These are phyloP conservation scores for Colletotrichum zoysiae DNA, from an alignment of 2,329 filamentous ascomycete species.

Conservation along the genomic window DNA sequence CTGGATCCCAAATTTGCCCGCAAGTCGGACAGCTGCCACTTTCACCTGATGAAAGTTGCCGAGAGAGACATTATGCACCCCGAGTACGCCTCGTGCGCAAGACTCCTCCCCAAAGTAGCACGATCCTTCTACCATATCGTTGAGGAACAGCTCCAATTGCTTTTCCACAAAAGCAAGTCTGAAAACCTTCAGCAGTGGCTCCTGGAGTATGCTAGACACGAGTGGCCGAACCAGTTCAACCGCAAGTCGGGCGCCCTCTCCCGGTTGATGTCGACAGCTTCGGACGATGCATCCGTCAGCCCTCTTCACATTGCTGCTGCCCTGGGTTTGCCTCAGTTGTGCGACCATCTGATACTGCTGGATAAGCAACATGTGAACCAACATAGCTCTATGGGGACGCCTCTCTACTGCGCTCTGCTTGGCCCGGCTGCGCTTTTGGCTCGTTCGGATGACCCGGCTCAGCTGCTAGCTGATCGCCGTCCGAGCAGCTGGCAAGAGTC, in stretches of 20 bases:
- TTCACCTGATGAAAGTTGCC: not conserved
- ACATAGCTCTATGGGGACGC: slow-evolving; percentile 47
- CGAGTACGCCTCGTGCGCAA: slow-evolving; percentile 17
- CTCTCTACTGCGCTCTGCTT: slow-evolving; percentile 52
- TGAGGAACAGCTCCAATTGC: slow-evolving; percentile 44
- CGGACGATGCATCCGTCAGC: slow-evolving; percentile 46
- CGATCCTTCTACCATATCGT: slow-evolving; percentile 46
- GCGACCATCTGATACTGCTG: slow-evolving; percentile 40
- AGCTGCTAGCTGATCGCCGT: not conserved
- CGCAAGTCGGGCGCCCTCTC: slow-evolving; percentile 40
- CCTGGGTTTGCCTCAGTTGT: slow-evolving; percentile 49
- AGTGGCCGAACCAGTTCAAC: slow-evolving; percentile 47
- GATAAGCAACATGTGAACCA: slow-evolving; percentile 42
- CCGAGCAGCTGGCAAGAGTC: slow-evolving; percentile 39
- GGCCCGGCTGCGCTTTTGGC: slow-evolving; percentile 48
- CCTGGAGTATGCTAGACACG: slow-evolving; percentile 51
- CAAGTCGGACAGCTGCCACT: not conserved
- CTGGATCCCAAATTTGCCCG: slow-evolving; percentile 3
- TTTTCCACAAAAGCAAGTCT: slow-evolving; percentile 47
- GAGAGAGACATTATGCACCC: slow-evolving; percentile 16
- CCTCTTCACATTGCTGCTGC: slow-evolving; percentile 53
- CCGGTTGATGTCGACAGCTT: slow-evolving; percentile 49
- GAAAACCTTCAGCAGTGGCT: slow-evolving; percentile 54
- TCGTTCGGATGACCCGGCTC: slow-evolving; percentile 20
- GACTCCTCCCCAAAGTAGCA: slow-evolving; percentile 46